Evolutionary conservation across 495 filamentous ascomycete species (phyloP).

Genomic region (Neurospora cerealis): DNA sequence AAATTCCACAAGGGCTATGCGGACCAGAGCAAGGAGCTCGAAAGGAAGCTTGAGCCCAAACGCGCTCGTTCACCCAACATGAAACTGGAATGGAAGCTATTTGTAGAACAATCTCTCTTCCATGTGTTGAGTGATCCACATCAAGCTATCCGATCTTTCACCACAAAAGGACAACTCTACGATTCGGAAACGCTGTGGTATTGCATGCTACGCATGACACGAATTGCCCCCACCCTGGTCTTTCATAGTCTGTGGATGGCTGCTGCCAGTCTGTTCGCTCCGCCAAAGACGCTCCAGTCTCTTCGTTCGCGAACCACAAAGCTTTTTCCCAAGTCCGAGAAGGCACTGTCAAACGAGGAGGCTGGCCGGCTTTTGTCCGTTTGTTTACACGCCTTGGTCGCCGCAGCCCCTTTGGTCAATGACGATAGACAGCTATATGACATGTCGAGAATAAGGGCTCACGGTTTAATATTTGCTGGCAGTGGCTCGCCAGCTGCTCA

Average conservation of each 20-base stretch:
- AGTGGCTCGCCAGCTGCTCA: conserved; percentile 27
- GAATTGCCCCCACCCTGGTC: conserved; percentile 43
- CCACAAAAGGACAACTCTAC: conserved; percentile 31
- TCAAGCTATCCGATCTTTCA: conserved; percentile 58
- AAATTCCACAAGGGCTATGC: conserved; percentile 15
- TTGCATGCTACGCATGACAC: conserved; percentile 42
- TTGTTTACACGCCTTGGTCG: conserved; percentile 43
- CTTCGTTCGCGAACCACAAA: conserved; percentile 30
- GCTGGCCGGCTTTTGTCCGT: conserved; percentile 42
- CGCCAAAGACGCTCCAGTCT: conserved; percentile 46
- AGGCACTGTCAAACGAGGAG: conserved; percentile 30
- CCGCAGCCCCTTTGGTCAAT: conserved; percentile 38
- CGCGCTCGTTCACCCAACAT: conserved; percentile 11
- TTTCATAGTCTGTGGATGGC: conserved; percentile 72
- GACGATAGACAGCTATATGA: conserved; percentile 34
- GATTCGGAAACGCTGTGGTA: conserved; percentile 44
- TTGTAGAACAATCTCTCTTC: conserved; percentile 65
- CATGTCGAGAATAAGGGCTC: conserved; percentile 43
- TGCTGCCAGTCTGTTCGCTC: conserved; percentile 55
- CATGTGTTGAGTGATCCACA: conserved; percentile 59
- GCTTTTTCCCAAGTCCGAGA: conserved; percentile 26
- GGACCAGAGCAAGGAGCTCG: conserved; percentile 25
- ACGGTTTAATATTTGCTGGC: conserved; percentile 28
- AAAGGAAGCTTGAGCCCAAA: conserved; percentile 20
- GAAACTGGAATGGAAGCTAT: conserved; percentile 42